These are phyloP conservation scores for Paraleonurus japonicus DNA, from an alignment of 257 asterid species.

Conservation along the genomic window DNA sequence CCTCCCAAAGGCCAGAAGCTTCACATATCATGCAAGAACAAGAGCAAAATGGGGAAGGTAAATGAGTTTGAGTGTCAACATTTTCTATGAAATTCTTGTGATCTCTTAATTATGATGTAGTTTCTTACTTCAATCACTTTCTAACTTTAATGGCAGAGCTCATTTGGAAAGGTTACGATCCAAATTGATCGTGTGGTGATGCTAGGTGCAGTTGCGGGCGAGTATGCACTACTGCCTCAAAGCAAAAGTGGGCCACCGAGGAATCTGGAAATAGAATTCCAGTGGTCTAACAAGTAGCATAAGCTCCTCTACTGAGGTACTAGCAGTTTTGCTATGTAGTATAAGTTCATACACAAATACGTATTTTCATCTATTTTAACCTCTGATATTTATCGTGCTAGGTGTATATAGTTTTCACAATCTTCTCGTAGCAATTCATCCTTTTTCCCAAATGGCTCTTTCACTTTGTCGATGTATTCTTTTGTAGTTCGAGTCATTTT, in stretches of 20 bases:
- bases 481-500: conserved; percentile 40
- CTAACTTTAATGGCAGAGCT: conserved; percentile 54
- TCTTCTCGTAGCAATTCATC: conserved; percentile 28
- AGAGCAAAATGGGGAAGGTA: conserved; percentile 99
- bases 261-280: conserved; percentile 90
- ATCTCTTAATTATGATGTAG: neutral
- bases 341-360: conserved; percentile 20
- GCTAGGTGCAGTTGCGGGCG: conserved; percentile 98
- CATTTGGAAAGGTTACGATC: conserved; percentile 97
- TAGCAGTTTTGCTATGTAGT: conserved; percentile 22
- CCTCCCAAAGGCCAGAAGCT: conserved; percentile 99
- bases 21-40: conserved; percentile 98
- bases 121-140: conserved; percentile 7
- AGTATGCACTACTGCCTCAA: conserved; percentile 77
- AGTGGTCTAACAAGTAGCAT: conserved; percentile 73
- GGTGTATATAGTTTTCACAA: conserved; percentile 44
- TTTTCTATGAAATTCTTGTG: neutral
- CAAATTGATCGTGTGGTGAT: conserved; percentile 98
- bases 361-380: conserved; percentile 14
- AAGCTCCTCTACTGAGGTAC: conserved; percentile 20
- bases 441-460: conserved; percentile 22
- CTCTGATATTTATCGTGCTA: conserved; percentile 21
- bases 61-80: neutral
- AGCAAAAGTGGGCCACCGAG: conserved; percentile 97
- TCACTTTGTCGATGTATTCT: conserved; percentile 32